These are phyloP conservation scores for Trametes elegans DNA, from an alignment of 768 basidiomycete species.

Conservation along the genomic window DNA sequence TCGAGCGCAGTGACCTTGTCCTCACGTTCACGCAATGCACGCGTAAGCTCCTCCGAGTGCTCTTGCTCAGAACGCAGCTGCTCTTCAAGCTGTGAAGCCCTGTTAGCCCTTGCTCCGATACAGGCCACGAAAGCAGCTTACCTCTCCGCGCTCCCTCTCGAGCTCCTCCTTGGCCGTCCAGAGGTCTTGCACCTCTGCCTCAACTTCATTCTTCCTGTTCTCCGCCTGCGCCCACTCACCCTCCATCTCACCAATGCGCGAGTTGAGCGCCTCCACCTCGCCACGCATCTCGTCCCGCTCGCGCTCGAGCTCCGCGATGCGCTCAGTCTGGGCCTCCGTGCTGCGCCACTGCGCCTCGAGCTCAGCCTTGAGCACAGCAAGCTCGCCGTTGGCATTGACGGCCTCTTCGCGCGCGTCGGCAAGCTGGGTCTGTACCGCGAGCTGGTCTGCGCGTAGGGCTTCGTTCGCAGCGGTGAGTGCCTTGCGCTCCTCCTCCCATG, in stretches of 20 bases:
- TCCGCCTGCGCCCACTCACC: constrained; percentile 55
- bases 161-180: constrained; percentile 51
- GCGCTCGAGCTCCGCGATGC: constrained; percentile 36
- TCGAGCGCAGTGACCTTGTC: constrained; percentile 49
- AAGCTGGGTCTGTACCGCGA: constrained; percentile 39
- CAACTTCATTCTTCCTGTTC: constrained; percentile 53
- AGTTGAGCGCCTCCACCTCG: constrained; percentile 37
- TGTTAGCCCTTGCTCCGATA: background rate
- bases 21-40: constrained; percentile 52
- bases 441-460: constrained; percentile 43
- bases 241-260: constrained; percentile 46
- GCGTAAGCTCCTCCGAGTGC: constrained; percentile 45
- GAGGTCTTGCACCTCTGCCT: constrained; percentile 52
- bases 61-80: constrained; percentile 54
- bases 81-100: constrained; percentile 45
- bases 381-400: constrained; percentile 29
- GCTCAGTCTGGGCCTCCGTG: constrained; percentile 55
- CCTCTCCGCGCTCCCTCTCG: constrained; percentile 57
- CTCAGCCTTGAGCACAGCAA: constrained; percentile 51
- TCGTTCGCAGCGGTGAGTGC: constrained; percentile 43
- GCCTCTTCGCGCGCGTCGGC: constrained; percentile 38
- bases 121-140: constrained; percentile 26
- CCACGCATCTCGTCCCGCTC: constrained; percentile 30
- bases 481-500: constrained; percentile 53
- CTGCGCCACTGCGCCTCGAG: constrained; percentile 71